Base-by-base conservation (phyloP, 2,329 filamentous ascomycete species). In the Phoma sp. region DNA sequence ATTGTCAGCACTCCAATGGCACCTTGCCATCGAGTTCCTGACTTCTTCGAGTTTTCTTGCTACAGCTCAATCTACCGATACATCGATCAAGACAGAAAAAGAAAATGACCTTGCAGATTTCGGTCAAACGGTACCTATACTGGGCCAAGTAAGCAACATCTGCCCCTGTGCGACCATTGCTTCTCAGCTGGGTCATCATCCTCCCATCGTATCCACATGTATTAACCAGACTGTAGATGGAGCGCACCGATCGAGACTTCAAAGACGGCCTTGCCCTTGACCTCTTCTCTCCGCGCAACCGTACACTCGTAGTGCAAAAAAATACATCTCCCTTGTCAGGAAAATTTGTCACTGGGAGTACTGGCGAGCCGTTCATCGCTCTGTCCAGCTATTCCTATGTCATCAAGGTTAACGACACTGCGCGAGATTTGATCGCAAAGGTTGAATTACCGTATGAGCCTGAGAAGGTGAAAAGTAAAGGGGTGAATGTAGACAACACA, bases 371-470 rank as follows among this genome's bases (percentile, higher is more conserved):
- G 6, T 75, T 74, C 51, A 54, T 69, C 2, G 64, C 62, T 10
- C 49, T 74, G 2, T 64, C 56, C 5, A 65, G 60, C 20, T 73
- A 73, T 47, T 74, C 71, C 11, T 74, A 68, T 43, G 47, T 73
- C 12, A 64, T 74, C 45, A 62, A 62, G 32, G 66, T 67, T 39
- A 73, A 71, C 40, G 68, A 74, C 25, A 63, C 62, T 7, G 69
- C 71, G 11, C 56, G 63, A 7, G 70, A 75, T 50, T 59, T 75
- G 7, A 69, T 74, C 18, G 73, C 71, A 1, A 73, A 73, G 30
- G 61, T 75, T 18, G 69, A 72, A 51, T 53, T 74, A 1, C 71
- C 71, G 1, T 73, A 70, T 37, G 59, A 71, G 38, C 53, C 53
- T 36, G 36, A 17, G n/a, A 38, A 56, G 29, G 42, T 70, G 55